Conservation (phyloP, 306 rosid species). For the Casuarina equisetifolia region DNA sequence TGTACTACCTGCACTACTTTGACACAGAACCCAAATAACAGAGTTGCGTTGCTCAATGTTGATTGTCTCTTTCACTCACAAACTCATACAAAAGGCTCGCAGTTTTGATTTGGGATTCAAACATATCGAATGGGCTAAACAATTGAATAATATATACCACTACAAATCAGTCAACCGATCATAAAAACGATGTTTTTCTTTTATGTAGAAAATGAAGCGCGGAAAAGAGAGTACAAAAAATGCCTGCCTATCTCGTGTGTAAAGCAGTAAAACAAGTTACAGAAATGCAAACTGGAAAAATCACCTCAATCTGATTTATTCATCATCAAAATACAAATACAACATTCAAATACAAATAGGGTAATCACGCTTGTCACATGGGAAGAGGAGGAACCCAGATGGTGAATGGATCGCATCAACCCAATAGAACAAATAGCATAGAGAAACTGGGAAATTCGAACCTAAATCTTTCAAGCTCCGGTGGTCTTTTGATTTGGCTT, state of each 20-base stretch:
- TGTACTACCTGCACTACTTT: background rate
- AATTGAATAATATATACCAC: too few relatives aligned
- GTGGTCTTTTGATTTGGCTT: constrained; percentile 57
- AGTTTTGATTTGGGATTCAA: too few relatives aligned
- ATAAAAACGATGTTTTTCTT: too few relatives aligned
- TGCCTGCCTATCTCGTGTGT: too few relatives aligned
- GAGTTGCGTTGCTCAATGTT: too few relatives aligned
- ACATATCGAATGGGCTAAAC: too few relatives aligned
- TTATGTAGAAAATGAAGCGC: too few relatives aligned
- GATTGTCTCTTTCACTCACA: too few relatives aligned
- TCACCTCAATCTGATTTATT: constrained; percentile 43
- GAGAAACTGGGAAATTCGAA: constrained; percentile 23
- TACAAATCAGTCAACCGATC: too few relatives aligned
- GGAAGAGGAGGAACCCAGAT: constrained; percentile 13
- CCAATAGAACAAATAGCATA: constrained; percentile 31
- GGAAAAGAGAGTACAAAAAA: too few relatives aligned
- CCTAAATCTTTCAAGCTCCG: constrained; percentile 32
- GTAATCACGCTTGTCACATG: constrained; percentile 14
- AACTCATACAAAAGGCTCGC: too few relatives aligned
- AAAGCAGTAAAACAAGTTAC: background rate
- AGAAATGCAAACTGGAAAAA: constrained; percentile 11
- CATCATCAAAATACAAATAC: constrained; percentile 26
- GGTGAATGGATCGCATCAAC: constrained; percentile 27
- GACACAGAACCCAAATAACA: background rate
- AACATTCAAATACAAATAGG: constrained; percentile 31